Conservation (phyloP, 768 basidiomycete genomes). For the Pisolithus microcarpus region DNA sequence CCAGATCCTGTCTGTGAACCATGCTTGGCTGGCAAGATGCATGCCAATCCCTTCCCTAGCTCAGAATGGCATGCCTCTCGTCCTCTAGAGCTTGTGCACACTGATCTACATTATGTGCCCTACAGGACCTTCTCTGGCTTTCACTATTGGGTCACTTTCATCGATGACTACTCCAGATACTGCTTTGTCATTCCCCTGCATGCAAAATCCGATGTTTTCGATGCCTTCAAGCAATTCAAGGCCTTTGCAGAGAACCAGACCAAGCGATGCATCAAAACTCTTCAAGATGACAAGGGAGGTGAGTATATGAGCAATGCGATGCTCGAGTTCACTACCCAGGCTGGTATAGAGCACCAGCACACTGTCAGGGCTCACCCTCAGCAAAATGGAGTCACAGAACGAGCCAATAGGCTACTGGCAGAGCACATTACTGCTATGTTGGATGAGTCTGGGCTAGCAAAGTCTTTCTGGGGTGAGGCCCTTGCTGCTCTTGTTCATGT, state of each 20-base stretch:
- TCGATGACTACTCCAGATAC: conserved; percentile 5
- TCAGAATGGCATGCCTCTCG: conserved; percentile 6
- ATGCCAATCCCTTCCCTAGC: conserved; percentile 12
- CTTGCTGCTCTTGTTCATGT: neutral
- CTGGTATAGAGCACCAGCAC: conserved; percentile 16
- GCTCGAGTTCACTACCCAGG: conserved; percentile 4
- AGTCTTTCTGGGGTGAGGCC: no score
- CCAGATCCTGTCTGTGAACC: conserved; percentile 15
- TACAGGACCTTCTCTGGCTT: conserved; percentile 1
- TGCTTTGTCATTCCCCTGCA: conserved; percentile 14
- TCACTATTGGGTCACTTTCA: conserved; percentile 10
- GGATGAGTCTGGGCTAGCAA: neutral
- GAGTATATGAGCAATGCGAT: conserved; percentile 18
- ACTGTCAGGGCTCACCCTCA: conserved; percentile 2
- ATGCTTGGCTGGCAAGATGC: conserved; percentile 17
- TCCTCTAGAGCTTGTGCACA: conserved; percentile 16
- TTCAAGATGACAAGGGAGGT: conserved; percentile 21
- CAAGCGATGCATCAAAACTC: conserved; percentile 7
- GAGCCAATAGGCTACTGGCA: conserved; percentile 13
- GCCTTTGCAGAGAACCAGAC: conserved; percentile 23
- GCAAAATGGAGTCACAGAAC: conserved; percentile 20
- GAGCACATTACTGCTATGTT: neutral
- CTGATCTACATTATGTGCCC: conserved; percentile 14
- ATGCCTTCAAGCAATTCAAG: conserved; percentile 23
- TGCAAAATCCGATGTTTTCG: conserved; percentile 17